Evolutionary conservation across 805 yeast species (phyloP), one percentile per base, ranked within the genome.

Genomic region (Cyberlindnera maritima): DNA sequence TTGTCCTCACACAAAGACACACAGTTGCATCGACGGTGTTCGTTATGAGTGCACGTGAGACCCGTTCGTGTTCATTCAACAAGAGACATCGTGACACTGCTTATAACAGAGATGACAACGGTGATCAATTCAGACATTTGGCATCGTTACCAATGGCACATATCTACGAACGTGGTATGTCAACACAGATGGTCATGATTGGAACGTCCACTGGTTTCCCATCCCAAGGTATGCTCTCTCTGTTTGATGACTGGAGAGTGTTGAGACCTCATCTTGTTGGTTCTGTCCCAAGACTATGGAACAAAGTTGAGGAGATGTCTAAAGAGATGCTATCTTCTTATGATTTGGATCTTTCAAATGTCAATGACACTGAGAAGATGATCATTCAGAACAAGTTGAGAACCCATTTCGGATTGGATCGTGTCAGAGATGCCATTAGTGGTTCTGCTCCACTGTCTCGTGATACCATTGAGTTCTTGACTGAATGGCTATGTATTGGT

Each of bases 401-500:
- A 57, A 55, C 46, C 3, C 50, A 54, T 9, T 54, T 73, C 12
- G 79, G 79, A 0, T 66, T 74, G 56, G 71, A 69, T 28, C 62
- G 69, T 29, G 48, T 65, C 13, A 43, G 57, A 15, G 48, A 56
- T 32, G 54, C 64, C 39, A 53, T 62, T 23, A 60, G 68, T 31
- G 85, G 88, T 2, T 76, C 83, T 37, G 88, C 88, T 3, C 87
- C 88, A 17, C 70, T 82, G 49, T 68, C 80, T 33, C 68, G 74
- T 9, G 79, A 73, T 43, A 79, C 84, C 3, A 65, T 79, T 23
- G 71, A 68, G 53, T 82, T 81, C 60, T 62, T 82, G 53, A 73
- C 72, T 55, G 79, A 80, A 4, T 65, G 77, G 4, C 69, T 82
- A 36, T 72, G 72, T 39, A 56, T 72, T 31, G 79, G 64, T 10